Base-by-base conservation (phyloP, 2,329 filamentous ascomycete genomes). In the Aspergillus eucalypticola region DNA sequence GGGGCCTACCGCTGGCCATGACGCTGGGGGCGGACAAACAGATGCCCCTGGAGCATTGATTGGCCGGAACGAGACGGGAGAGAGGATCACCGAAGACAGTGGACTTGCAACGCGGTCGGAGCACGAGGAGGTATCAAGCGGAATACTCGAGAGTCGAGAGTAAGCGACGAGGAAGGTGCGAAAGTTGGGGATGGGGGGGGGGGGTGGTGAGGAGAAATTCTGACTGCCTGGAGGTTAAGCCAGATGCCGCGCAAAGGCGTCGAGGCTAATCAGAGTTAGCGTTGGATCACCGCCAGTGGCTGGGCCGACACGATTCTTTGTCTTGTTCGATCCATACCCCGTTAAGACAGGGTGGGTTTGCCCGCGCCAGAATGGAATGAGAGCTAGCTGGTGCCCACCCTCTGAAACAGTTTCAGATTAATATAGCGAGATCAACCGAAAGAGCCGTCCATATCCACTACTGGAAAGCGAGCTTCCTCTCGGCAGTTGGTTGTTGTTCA, bases 1-100 rank as follows among this genome's bases (percentile, higher is more conserved):
- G 79, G 71, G 83, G 83, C 80, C 84, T 82, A 74, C 83, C 83
- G 71, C 76, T 78, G 75, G 76, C 75, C 77, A 79, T 79, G 73
- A 71, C 75, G 71, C 66, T 70, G 65, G 66, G 64, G 68, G 70
- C 68, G 71, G 73, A 69, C 69, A 69, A 65, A 71, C 69, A 75
- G 60, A 59, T 67, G 69, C 67, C 72, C 71, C 69, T 72, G 72
- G 75, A 72, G 74, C 76, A 78, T 78, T 73, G 74, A 76, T 72
- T 60, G 60, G 52, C 58, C 42, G 59, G 54, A 44, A 51, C 49
- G 53, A 52, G 58, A 35, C 42, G 55, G 62, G 59, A 57, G 58
- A 32, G 42, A 46, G n/a, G 53, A 25, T 32, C 53, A 19, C 53
- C 15, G 53, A 41, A 19, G 51, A 54, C 19, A 15, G 8, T 27